Base-by-base conservation (phyloP, 331 rosid species). In the Arachis monticola region DNA sequence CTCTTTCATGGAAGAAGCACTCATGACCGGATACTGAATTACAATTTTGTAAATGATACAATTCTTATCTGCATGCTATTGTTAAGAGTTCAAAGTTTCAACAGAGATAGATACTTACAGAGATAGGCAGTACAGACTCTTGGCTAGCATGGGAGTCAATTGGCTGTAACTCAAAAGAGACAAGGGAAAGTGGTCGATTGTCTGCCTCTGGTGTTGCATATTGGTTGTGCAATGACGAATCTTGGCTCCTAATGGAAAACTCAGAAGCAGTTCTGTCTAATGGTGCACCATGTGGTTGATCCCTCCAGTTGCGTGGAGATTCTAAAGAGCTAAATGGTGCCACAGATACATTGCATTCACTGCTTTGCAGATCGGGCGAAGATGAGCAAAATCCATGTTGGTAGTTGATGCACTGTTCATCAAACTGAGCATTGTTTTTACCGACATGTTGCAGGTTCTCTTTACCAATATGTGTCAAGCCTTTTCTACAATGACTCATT, bases 21-120 rank as follows among this genome's bases (percentile, higher is more conserved):
- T 73, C 58, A 69, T 70, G 77, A 74, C 67, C 73, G 62, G 53
- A 80, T 81, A 81, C 98, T 91, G 90, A 78, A 78, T 67, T 70
- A 80, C 76, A 78, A 76, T 40, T 73, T 48, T 48, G 73, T 3
- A 77, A 64, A 79, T 40, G 27, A n/a, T 64, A 22, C 6, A 44
- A 30, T 82, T 61, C 68, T 72, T 73, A 42, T 52, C 60, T 46
- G 62, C 72, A 79, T 85, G 7, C 45, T 68, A 7, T 6, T 40
- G 41, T 17, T 62, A 2, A 64, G 14, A 22, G 72, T 6, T 59
- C 68, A 78, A 22, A 2, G 35, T 56, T 57, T 44, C 30, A 70
- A 17, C 35, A 73, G 60, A 46, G 48, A 79, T 76, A 27, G 48
- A 73, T 72, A 83, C 97, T 86, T 86, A 94, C 99, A 41, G 86